A percentile compares a stretch with the other conserved stretches of the same genome.
Conservation (phyloP, 306 rosid species). For the Senna siamea region DNA sequence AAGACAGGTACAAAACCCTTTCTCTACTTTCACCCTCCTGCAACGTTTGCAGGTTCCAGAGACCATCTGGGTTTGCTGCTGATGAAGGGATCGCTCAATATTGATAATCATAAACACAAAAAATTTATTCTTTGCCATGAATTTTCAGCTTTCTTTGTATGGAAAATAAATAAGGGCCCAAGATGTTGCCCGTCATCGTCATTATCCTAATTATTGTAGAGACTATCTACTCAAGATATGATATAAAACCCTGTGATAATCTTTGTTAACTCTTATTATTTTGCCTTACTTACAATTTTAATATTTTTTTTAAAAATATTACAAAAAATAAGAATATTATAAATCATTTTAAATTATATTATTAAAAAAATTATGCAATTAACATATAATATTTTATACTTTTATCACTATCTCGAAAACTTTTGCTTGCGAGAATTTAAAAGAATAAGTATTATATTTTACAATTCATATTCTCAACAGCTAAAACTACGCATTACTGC, state of each 20-base stretch:
- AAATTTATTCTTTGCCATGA: slow-evolving; percentile 12
- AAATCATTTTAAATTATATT: too few relatives aligned
- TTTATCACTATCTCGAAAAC: too few relatives aligned
- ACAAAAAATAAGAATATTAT: too few relatives aligned
- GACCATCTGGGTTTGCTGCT: slow-evolving; percentile 45
- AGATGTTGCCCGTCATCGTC: slow-evolving; percentile 44
- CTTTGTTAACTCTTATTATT: background rate
- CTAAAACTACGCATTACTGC: too few relatives aligned
- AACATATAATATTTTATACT: too few relatives aligned
- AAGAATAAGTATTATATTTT: too few relatives aligned
- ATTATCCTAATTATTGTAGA: slow-evolving; percentile 10
- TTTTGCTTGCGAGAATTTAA: too few relatives aligned
- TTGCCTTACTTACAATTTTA: background rate
- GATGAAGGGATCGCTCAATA: slow-evolving; percentile 52
- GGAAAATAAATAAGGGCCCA: slow-evolving; percentile 50
- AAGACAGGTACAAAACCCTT: slow-evolving; percentile 60
- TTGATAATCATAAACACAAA: slow-evolving; percentile 33
- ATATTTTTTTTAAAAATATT: too few relatives aligned
- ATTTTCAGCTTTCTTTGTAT: slow-evolving; percentile 17
- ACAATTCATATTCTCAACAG: too few relatives aligned
- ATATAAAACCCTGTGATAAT: slow-evolving; percentile 8
- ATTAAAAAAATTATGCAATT: too few relatives aligned
- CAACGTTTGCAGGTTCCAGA: slow-evolving; percentile 60
- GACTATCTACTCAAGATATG: slow-evolving; percentile 20
- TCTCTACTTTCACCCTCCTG: slow-evolving; percentile 60